phyloP scores from a whole-genome alignment of 176 grass and related monocot species.

The Rhynchospora tenuis region DNA sequence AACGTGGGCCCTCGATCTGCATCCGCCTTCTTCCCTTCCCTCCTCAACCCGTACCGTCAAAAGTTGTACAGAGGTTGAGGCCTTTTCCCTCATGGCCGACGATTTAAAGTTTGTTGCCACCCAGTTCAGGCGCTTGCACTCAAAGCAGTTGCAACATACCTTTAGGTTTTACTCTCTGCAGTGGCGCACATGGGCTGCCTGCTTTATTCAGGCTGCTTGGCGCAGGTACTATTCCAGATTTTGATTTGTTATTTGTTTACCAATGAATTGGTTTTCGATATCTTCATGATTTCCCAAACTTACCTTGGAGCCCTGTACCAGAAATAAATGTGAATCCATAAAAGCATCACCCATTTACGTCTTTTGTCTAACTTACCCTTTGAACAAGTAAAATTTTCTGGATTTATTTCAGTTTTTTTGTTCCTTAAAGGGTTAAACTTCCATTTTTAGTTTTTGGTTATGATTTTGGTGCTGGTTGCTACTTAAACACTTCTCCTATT shows the following conservation, averaged over 20 bases:
- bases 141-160: constrained; percentile 74
- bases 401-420: neutral
- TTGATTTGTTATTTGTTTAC: neutral
- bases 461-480: neutral
- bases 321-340: too few species aligned
- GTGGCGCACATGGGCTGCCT: constrained; percentile 93
- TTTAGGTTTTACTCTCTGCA: constrained; percentile 89
- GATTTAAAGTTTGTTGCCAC: constrained; percentile 88
- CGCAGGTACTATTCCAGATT: constrained; percentile 31
- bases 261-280: too few species aligned
- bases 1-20: constrained; percentile 88
- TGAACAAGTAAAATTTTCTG: neutral
- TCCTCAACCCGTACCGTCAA: constrained; percentile 84
- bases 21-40: constrained; percentile 51
- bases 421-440: neutral
- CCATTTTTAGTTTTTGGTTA: neutral
- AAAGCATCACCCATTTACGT: neutral
- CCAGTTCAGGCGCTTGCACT: constrained; percentile 80
- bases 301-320: too few species aligned
- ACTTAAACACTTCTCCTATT: neutral
- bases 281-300: too few species aligned
- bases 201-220: constrained; percentile 96
- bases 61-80: constrained; percentile 81
- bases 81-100: constrained; percentile 76
- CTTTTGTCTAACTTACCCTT: neutral